Conservation (phyloP, 345 rosid species). For the Eucalyptus sp. region DNA sequence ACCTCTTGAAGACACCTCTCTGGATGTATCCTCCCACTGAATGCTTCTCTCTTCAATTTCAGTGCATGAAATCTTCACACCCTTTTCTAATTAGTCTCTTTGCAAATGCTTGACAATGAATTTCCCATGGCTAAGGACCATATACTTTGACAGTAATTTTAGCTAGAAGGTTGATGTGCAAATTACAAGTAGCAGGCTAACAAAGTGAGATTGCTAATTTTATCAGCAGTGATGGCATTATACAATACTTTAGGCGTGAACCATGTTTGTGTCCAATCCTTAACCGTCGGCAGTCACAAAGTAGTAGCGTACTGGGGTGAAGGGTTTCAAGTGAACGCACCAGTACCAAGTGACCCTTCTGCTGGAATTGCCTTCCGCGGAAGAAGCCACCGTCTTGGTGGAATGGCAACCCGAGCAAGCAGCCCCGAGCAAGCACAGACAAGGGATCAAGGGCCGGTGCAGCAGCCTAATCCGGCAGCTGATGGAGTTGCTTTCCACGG, state of each 20-base stretch:
- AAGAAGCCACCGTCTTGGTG: conserved; percentile 28
- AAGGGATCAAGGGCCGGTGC: background rate
- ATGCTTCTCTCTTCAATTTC: background rate
- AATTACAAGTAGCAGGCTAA: background rate
- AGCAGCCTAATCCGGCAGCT: background rate
- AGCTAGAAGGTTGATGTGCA: background rate
- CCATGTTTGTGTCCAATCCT: background rate
- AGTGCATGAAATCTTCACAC: background rate
- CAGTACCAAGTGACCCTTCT: conserved; percentile 17
- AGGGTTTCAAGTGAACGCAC: conserved; percentile 37
- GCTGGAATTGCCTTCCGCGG: conserved; percentile 42
- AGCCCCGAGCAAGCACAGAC: background rate
- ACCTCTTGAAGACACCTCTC: conserved; percentile 40
- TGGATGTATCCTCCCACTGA: conserved; percentile 54
- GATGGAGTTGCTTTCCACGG: background rate
- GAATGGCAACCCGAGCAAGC: background rate
- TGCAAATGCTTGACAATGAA: background rate
- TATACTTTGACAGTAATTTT: background rate
- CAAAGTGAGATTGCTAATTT: background rate
- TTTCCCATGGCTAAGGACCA: background rate
- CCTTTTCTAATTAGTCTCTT: background rate
- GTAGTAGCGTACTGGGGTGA: conserved; percentile 39
- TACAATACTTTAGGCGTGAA: background rate
- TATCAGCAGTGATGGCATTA: background rate
- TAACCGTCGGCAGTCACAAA: conserved; percentile 25